These are phyloP conservation scores for Pichia sorboxylosa DNA, from an alignment of 1,139 yeast genomes.

Conservation along the genomic window DNA sequence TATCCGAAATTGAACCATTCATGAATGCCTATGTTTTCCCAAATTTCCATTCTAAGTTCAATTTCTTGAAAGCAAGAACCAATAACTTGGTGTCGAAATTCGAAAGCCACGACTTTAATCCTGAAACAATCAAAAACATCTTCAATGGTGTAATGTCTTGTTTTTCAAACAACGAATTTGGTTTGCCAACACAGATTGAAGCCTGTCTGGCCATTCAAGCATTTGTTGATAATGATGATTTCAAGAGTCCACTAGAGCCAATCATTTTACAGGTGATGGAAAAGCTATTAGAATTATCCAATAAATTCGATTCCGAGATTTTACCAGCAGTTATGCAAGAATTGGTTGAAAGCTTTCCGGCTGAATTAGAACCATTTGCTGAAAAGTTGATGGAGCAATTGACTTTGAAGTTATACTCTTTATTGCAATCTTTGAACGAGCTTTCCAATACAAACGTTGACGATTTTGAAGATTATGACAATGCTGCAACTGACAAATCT, in stretches of 20 bases:
- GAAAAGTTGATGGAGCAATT: conserved; percentile 72
- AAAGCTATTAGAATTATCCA: conserved; percentile 59
- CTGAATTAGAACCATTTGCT: conserved; percentile 89
- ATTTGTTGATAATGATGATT: conserved; percentile 51
- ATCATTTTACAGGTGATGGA: conserved; percentile 79
- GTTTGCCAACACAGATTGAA: conserved; percentile 68
- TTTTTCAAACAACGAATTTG: conserved; percentile 39
- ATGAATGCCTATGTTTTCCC: conserved; percentile 59
- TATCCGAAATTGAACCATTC: conserved; percentile 58
- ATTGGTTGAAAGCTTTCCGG: conserved; percentile 80
- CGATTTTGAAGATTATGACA: conserved; percentile 34
- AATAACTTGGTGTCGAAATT: conserved; percentile 67
- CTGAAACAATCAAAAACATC: conserved; percentile 37
- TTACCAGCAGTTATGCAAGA: conserved; percentile 91
- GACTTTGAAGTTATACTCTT: conserved; percentile 67
- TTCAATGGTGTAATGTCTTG: conserved; percentile 60
- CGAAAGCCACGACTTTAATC: conserved; percentile 50
- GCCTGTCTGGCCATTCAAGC: conserved; percentile 83
- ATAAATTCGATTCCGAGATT: conserved; percentile 78
- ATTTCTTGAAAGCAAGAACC: conserved; percentile 76
- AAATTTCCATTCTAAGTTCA: conserved; percentile 49
- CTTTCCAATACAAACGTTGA: conserved; percentile 38
- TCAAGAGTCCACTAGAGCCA: conserved; percentile 54
- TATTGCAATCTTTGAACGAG: conserved; percentile 60
- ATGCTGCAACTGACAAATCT: conserved; percentile 61